phyloP scores from a whole-genome alignment of 2,329 filamentous ascomycete species.

The Aspergillus sp. region DNA sequence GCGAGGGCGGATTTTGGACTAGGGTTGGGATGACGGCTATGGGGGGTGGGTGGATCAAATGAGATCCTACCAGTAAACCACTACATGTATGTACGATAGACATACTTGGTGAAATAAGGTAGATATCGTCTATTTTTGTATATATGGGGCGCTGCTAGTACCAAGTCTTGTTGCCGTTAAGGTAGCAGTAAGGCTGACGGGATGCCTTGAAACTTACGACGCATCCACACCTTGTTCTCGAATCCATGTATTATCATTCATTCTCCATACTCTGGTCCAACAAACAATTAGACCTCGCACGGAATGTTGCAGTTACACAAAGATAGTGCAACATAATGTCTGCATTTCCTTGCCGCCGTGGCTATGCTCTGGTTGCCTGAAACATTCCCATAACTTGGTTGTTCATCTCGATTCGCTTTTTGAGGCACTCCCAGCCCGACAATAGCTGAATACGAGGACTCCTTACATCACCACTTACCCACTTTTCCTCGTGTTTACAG shows the following conservation, averaged over 20 bases:
- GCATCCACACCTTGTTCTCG: neutral
- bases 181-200: no score
- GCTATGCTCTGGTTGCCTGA: neutral
- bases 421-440: no score
- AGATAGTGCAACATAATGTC: neutral
- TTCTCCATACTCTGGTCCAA: neutral
- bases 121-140: neutral
- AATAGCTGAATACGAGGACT: neutral
- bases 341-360: no score
- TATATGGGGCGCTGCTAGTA: neutral
- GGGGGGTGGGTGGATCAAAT: neutral
- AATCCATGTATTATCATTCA: no score
- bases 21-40: neutral
- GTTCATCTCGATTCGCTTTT: no score
- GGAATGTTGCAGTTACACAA: neutral
- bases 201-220: no score
- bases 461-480: neutral
- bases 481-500: no score
- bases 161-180: neutral
- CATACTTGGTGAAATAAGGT: no score
- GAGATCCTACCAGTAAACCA: neutral
- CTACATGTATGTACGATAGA: no score
- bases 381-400: neutral
- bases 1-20: slow-evolving; percentile 25
- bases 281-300: neutral